Percentiles rank a stretch among this genome's conserved stretches.
phyloP scores from a whole-genome alignment of 2,329 filamentous ascomycete species.

The Neoarthrinium moseri region DNA sequence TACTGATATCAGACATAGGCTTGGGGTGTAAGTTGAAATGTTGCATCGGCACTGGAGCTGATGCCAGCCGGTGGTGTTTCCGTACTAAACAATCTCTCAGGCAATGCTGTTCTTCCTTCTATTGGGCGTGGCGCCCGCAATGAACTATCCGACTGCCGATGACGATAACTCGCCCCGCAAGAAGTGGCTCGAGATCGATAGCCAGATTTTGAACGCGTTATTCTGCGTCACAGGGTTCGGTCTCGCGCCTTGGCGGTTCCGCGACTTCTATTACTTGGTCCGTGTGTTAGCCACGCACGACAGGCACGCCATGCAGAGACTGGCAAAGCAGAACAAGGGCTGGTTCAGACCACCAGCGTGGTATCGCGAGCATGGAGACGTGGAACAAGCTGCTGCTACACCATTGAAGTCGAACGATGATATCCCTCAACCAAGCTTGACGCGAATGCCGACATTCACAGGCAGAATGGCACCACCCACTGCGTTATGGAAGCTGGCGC shows the following conservation, averaged over 20 bases:
- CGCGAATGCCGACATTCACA: conserved; percentile 46
- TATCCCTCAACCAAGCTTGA: no score
- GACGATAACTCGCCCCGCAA: conserved; percentile 4
- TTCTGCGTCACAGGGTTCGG: conserved; percentile 89
- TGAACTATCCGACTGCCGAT: conserved; percentile 43
- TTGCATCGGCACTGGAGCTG: neutral
- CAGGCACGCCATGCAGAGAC: conserved; percentile 58
- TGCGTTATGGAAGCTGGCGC: conserved; percentile 72
- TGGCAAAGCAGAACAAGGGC: conserved; percentile 71
- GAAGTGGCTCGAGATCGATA: conserved; percentile 83
- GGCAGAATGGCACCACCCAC: conserved; percentile 68
- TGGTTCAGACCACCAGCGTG: conserved; percentile 73
- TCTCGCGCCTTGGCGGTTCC: conserved; percentile 78
- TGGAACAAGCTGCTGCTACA: neutral
- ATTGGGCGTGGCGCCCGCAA: conserved; percentile 18
- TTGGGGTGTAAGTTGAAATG: conserved; percentile 7
- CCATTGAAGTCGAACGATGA: neutral
- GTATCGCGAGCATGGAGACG: conserved; percentile 8
- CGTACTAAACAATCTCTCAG: no score
- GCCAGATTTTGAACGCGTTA: conserved; percentile 78
- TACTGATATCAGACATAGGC: neutral
- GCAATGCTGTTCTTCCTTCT: conserved; percentile 29
- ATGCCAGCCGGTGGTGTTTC: neutral
- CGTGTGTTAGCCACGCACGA: conserved; percentile 56
- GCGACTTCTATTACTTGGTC: conserved; percentile 65